Evolutionary conservation across 768 basidiomycete species (phyloP), one percentile per base, ranked within the genome.

Genomic region (Suillus fuscotomentosus): DNA sequence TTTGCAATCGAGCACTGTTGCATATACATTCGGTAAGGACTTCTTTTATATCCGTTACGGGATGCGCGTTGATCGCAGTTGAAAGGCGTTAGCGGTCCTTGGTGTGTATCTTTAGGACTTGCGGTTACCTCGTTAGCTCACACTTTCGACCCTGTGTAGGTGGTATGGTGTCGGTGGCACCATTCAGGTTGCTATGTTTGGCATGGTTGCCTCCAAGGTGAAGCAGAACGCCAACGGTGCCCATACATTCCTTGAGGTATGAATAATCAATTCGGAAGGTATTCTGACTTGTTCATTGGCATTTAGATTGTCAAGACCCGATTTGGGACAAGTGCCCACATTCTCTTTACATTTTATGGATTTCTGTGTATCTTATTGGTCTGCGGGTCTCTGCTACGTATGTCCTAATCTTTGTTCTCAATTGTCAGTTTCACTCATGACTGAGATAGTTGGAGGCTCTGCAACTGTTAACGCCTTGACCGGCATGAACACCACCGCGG

Each of bases 161-260:
- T 83, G 81, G 81, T 85, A 83, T 63, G 83, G 78, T 14, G 83
- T 80, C 1, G 82, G 84, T 3, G 83, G 80, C 43, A 86, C 85
- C 0, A 82, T 84, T 24, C 84, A 85, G 69, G 79, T 86, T 22
- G 78, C 78, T 6, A 78, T 86, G 63, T 86, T 86, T 62, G 82
- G 79, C 41, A 81, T 83, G 76, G 71, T 85, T 5, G 84, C 84
- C 38, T 81, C 83, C 1, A 83, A 85, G 68, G 81, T 87, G 13
- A 88, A 87, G 71, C 81, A 80, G 78, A 86, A 86, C 59, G 86
- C 85, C 0, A 85, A 85, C 39, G 81, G 82, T 17, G 84, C 84
- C 0, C 83, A 83, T 66, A 88, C 85, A 0, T 87, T 85, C 67
- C 74, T 86, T 31, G 85, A 88, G 70, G 81, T 79, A 64, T 3